Evolutionary conservation across 2,329 filamentous ascomycete species (phyloP), one percentile per base, ranked within the genome.

Genomic region (Phialophora chinensis): DNA sequence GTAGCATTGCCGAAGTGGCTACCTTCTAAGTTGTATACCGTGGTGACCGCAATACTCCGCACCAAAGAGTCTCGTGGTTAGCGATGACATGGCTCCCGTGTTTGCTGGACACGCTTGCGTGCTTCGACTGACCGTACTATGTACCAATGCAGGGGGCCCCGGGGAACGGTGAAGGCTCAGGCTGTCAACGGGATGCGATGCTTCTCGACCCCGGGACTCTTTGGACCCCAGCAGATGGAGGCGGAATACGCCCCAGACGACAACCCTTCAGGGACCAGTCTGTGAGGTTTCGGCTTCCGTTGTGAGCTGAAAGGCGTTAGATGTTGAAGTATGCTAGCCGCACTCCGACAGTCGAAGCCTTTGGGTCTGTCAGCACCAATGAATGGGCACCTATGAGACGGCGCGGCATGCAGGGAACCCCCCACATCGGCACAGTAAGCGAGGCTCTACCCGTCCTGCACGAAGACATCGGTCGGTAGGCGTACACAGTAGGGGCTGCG

Each of bases 351-450:
- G 49, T 12, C 29, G 25, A 61, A 42, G 59, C 42, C 4, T 27
- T 42, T 27, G 11, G 25, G 47, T 23, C 47, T 33, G 59, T 61
- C 59, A 61, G 59, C 59, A 25, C 59, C 59, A 61, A 54, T 54
- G 31, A 27, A 27, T 10, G 47, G 31, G 25, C 27, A 35, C 59
- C 59, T 52, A 53, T 61, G 3, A 31, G 14, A 44, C 14, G 14
- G 17, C 17, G 17, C 17, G 6, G 17, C n/a, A n/a, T 60, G 57
- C 47, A 29, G 6, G 49, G 23, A 11, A 27, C 14, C 59, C 59
- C 47, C 59, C 59, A 38, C 49, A 38, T 52, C 44, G 59, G 47
- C 29, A 53, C 47, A 61, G 47, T 61, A 61, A 61, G 59, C 59
- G 33, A 61, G 59, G 31, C 59, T 61, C 31, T 53, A n/a, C 27